phyloP scores from a whole-genome alignment of 495 filamentous ascomycete species.

The Hypoxylon subgilvum region DNA sequence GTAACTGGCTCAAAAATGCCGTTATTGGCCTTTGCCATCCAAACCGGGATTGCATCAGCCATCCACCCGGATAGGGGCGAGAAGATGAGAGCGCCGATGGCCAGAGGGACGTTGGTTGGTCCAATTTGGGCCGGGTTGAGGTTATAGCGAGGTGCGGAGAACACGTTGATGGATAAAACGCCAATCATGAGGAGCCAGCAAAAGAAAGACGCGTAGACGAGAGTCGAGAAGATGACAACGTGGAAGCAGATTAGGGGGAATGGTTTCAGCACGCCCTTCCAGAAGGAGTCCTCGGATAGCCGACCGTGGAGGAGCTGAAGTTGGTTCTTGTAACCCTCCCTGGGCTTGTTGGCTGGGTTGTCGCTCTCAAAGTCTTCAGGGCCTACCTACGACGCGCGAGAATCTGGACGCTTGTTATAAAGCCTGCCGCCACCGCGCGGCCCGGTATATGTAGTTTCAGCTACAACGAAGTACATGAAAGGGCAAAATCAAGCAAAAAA shows the following conservation, averaged over 20 bases:
- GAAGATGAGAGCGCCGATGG: constrained; percentile 55
- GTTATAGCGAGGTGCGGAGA: constrained; percentile 68
- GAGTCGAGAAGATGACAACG: constrained; percentile 49
- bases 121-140: constrained; percentile 64
- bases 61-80: constrained; percentile 50
- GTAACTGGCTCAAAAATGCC: constrained; percentile 62
- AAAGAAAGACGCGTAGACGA: constrained; percentile 52
- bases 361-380: constrained; percentile 22
- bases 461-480: constrained; percentile 44
- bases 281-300: constrained; percentile 30
- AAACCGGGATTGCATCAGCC: constrained; percentile 55
- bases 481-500: constrained; percentile 41
- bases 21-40: constrained; percentile 53
- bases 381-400: constrained; percentile 16
- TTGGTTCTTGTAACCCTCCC: constrained; percentile 38
- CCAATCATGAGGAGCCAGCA: constrained; percentile 65
- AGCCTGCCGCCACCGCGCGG: constrained; percentile 1
- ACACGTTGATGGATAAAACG: constrained; percentile 69
- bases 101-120: constrained; percentile 57
- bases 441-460: constrained; percentile 44
- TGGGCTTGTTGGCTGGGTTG: constrained; percentile 14
- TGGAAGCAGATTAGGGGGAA: constrained; percentile 51
- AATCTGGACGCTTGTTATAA: constrained; percentile 15
- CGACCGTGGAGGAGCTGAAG: constrained; percentile 40
- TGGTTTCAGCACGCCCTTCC: constrained; percentile 43